Evolutionary conservation across 2,329 filamentous ascomycete genomes (phyloP).

Genomic region (Parascedosporium putredinis): DNA sequence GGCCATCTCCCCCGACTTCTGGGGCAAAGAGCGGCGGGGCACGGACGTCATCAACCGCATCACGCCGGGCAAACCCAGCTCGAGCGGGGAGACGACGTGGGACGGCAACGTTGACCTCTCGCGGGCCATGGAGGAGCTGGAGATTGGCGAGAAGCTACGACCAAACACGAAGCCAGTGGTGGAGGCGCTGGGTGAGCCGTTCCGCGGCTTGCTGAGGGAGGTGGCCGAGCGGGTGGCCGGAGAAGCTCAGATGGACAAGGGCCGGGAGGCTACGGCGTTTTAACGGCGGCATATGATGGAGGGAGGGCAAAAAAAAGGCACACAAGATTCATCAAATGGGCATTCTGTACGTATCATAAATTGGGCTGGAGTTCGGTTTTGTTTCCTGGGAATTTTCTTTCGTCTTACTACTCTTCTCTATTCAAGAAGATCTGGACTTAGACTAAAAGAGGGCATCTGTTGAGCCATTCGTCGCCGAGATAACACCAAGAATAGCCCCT

Average conservation of each 20-base stretch:
- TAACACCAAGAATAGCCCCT: too few relatives aligned
- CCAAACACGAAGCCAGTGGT: slow-evolving; percentile 4
- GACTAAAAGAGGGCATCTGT: too few relatives aligned
- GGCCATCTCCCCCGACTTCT: slow-evolving; percentile 46
- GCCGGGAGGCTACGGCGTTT: background rate
- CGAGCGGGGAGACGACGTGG: slow-evolving; percentile 15
- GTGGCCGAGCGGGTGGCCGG: background rate
- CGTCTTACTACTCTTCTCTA: too few relatives aligned
- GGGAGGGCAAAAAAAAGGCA: too few relatives aligned
- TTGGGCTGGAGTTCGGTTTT: background rate
- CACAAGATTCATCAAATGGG: too few relatives aligned
- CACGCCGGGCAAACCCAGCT: slow-evolving; percentile 12
- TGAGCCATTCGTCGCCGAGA: too few relatives aligned
- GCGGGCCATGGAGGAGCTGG: slow-evolving; percentile 1
- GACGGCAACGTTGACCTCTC: background rate
- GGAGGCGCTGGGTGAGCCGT: slow-evolving; percentile 4
- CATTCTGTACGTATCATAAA: too few relatives aligned
- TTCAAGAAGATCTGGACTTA: too few relatives aligned
- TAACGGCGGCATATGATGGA: background rate
- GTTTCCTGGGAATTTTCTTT: background rate
- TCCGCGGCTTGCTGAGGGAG: slow-evolving; percentile 3
- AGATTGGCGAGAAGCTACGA: background rate
- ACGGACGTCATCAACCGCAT: slow-evolving; percentile 5
- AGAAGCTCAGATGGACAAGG: background rate
- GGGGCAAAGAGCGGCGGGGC: background rate